A percentile compares a stretch with the other conserved stretches of the same genome.
phyloP scores from a whole-genome alignment of 441 rosid genomes.

The Euphorbia celastroides region DNA sequence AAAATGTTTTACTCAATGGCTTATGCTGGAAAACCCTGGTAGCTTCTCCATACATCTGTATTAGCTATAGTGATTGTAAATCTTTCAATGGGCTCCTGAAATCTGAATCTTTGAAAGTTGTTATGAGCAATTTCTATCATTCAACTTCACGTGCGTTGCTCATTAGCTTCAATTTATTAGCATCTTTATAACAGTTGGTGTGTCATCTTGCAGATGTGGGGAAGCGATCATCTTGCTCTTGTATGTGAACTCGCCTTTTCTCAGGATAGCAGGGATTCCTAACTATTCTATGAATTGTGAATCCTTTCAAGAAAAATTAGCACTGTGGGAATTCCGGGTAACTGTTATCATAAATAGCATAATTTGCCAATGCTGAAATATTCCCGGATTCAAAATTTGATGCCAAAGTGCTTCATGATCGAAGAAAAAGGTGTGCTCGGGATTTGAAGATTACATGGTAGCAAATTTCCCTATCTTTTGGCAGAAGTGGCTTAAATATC shows the following conservation, averaged over 20 bases:
- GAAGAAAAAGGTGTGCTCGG: background rate
- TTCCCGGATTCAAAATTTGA: background rate
- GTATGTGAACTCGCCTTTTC: slow-evolving; percentile 80
- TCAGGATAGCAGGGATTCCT: slow-evolving; percentile 20
- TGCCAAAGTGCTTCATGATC: background rate
- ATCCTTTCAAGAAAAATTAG: background rate
- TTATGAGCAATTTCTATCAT: background rate
- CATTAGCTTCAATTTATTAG: slow-evolving; percentile 9
- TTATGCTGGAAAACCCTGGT: background rate
- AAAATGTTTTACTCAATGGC: background rate
- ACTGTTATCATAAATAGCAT: background rate
- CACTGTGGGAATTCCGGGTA: background rate
- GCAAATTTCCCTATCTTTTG: background rate
- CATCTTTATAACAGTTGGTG: too few relatives aligned
- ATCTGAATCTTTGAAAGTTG: too few relatives aligned
- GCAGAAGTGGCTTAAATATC: background rate
- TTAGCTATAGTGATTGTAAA: too few relatives aligned
- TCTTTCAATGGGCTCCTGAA: too few relatives aligned
- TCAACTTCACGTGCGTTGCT: background rate
- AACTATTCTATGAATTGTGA: slow-evolving; percentile 9
- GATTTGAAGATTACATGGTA: background rate
- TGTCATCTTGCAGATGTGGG: slow-evolving; percentile 72
- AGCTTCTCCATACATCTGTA: too few relatives aligned
- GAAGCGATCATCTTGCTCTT: slow-evolving; percentile 96
- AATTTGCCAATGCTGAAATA: background rate